Evolutionary conservation across 176 grass and related monocot genomes (phyloP).

Genomic region (Oryza meridionalis): DNA sequence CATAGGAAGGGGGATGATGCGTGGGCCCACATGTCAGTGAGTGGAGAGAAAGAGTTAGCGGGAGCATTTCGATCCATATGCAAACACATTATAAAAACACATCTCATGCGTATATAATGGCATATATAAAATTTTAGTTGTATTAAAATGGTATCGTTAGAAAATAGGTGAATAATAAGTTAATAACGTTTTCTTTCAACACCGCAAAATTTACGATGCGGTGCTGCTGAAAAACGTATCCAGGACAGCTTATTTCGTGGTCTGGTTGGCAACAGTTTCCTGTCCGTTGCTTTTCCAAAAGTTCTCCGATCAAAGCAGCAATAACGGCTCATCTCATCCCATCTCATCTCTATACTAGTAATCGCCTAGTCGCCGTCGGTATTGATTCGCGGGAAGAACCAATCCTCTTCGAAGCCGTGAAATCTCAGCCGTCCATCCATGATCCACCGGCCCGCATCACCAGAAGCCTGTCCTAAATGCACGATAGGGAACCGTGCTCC

Average conservation of each 20-base stretch:
- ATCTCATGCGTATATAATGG: too few species aligned
- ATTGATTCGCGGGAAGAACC: not conserved
- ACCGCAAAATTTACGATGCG: too few species aligned
- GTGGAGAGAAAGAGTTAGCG: too few species aligned
- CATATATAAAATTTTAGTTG: too few species aligned
- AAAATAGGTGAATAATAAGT: too few species aligned
- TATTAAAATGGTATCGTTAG: too few species aligned
- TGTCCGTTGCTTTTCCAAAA: slow-evolving; percentile 35
- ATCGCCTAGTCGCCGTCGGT: not conserved
- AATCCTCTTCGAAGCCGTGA: not conserved
- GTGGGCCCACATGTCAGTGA: too few species aligned
- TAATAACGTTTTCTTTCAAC: too few species aligned
- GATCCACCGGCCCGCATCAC: not conserved
- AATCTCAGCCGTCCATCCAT: slow-evolving; percentile 7
- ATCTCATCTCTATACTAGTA: not conserved
- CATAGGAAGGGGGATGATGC: too few species aligned
- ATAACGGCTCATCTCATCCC: not conserved
- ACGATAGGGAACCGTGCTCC: not conserved
- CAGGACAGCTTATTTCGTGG: slow-evolving; percentile 17
- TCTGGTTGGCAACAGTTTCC: not conserved
- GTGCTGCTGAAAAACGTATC: not conserved
- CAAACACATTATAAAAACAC: too few species aligned
- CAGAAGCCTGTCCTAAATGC: too few species aligned
- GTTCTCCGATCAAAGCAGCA: not conserved
- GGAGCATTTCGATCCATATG: too few species aligned